phyloP scores from a whole-genome alignment of 2,329 filamentous ascomycete genomes.

The Venturia aucupariae region DNA sequence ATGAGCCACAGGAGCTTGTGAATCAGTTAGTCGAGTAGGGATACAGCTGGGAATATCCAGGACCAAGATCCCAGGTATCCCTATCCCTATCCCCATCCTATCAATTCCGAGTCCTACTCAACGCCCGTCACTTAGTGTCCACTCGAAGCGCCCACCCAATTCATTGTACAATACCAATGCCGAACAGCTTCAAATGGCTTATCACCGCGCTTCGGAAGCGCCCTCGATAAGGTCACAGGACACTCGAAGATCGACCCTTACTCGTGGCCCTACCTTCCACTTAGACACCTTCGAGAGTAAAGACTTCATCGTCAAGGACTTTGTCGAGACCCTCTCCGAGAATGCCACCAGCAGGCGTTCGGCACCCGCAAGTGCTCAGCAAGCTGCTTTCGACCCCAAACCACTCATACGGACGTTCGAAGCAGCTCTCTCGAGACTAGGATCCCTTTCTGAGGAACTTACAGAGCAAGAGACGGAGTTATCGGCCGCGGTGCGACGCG shows the following conservation, averaged over 20 bases:
- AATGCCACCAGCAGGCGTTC: slow-evolving; percentile 75
- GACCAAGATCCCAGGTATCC: background rate
- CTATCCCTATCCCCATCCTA: too few relatives aligned
- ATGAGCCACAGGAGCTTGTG: background rate
- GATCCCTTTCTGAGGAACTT: slow-evolving; percentile 68
- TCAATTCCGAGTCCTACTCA: too few relatives aligned
- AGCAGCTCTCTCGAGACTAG: slow-evolving; percentile 59
- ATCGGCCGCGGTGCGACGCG: slow-evolving; percentile 77
- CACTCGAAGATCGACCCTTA: background rate
- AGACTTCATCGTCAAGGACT: slow-evolving; percentile 97
- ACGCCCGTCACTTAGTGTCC: too few relatives aligned
- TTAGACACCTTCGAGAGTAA: slow-evolving; percentile 61
- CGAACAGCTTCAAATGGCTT: background rate
- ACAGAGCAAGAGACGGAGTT: slow-evolving; percentile 87
- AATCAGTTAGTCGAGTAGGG: background rate
- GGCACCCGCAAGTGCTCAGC: slow-evolving; percentile 32
- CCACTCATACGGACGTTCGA: slow-evolving; percentile 95
- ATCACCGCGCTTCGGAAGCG: background rate
- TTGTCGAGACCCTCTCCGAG: slow-evolving; percentile 87
- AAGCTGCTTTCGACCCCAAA: slow-evolving; percentile 78
- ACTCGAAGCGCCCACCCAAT: background rate
- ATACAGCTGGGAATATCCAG: background rate
- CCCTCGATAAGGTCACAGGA: slow-evolving; percentile 2
- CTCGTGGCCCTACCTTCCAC: slow-evolving; percentile 67
- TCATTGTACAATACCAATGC: background rate